Base-by-base conservation (phyloP, 2,329 filamentous ascomycete genomes). In the Reticulascus tulasneorum region DNA sequence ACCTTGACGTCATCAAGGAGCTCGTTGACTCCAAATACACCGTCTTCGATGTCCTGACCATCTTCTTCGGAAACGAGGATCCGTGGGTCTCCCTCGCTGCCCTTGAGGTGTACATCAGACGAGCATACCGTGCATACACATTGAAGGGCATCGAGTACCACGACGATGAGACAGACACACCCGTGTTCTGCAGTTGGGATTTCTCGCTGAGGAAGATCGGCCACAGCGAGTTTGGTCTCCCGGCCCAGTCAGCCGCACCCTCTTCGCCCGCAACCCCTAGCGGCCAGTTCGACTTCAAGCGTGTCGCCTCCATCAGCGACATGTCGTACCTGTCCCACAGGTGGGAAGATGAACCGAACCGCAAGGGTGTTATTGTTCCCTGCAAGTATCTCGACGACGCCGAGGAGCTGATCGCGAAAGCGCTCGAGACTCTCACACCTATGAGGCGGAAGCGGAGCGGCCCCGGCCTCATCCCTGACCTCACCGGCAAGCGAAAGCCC, bases 1-100 rank as follows among this genome's bases (percentile, higher is more conserved):
- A 84, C 64, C 70, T 94, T 35, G 85, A 94, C 16, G 73, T 94
- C 47, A 84, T 98, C 67, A 95, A 95, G 73, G 93, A 98, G 63
- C 90, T 98, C 21, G 88, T 98, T 34, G 93, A 98, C 64, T 97
- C 93, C 36, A 94, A 94, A 69, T 97, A 94, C 71, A 97, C 91
- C 26, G 93, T 98, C 47, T 95, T 96, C 51, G 93, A 98, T 57
- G 93, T 98, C 13, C 66, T 98, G 48, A 86, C 91, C 7, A 82
- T 88, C 39, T 98, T 98, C 79, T 98, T 98, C 58, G 86, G 82
- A 22, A 89, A 98, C 64, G 79, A 86, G 26, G 93, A 98, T 56
- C 83, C 88, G 10, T 97, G 89, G 87, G 91, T 98, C 20, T 87
- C 87, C 7, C 71, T 96, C 44, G 93, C 93, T 40, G 88, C 93